phyloP scores from a whole-genome alignment of 2,329 filamentous ascomycete species.

The Alternaria brassicae region DNA sequence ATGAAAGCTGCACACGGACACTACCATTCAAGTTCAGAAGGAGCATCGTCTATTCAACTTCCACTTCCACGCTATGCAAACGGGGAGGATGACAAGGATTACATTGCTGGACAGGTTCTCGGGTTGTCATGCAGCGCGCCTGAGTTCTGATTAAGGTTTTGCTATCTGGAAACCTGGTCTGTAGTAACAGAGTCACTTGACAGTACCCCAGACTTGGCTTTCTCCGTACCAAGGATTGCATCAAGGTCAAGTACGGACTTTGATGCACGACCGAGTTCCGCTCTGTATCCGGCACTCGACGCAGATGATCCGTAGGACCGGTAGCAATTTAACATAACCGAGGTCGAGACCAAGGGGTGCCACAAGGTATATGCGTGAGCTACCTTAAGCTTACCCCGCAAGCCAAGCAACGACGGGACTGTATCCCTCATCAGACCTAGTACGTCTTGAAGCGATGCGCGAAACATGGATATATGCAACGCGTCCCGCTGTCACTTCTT shows the following conservation, averaged over 20 bases:
- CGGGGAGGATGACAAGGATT: neutral
- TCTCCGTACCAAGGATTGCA: neutral
- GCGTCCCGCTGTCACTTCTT: neutral
- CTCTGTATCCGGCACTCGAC: neutral
- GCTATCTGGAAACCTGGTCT: neutral
- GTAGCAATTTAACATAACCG: conserved; percentile 3
- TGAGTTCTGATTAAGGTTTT: neutral
- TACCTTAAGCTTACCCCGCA: conserved; percentile 8
- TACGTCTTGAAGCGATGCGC: neutral
- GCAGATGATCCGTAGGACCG: conserved; percentile 1
- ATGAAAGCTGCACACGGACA: neutral
- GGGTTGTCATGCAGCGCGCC: neutral
- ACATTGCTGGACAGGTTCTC: conserved; percentile 5
- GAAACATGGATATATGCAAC: conserved; percentile 5
- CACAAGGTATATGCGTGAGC: neutral
- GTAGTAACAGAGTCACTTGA: conserved; percentile 8
- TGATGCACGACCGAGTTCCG: neutral
- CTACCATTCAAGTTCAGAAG: neutral
- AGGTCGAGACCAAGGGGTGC: conserved; percentile 2
- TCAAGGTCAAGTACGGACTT: neutral
- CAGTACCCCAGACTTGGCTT: conserved; percentile 8
- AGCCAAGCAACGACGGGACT: conserved; percentile 1
- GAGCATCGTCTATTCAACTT: conserved; percentile 5
- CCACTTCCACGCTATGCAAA: neutral
- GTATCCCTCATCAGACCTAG: conserved; percentile 9